These are phyloP conservation scores for Schizochytrium sp. DNA, from an alignment of 108 stramenopile species.

Conservation along the genomic window DNA sequence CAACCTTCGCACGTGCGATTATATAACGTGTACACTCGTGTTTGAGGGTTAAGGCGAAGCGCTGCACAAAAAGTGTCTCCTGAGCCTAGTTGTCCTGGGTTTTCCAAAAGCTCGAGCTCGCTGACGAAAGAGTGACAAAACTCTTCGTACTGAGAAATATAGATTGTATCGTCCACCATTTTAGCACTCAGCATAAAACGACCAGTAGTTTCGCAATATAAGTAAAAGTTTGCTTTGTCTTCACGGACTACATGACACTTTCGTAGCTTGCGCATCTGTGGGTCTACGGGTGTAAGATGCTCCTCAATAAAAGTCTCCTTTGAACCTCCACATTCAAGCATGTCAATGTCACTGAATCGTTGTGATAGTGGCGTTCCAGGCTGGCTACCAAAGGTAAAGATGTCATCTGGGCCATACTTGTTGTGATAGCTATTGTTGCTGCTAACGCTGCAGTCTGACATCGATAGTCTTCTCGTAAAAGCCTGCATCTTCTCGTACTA, in stretches of 20 bases:
- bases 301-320: conserved; percentile 24
- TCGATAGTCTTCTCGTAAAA: background rate
- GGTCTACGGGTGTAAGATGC: conserved; percentile 12
- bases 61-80: conserved; percentile 24
- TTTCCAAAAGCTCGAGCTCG: conserved; percentile 6
- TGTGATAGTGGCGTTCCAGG: conserved; percentile 18
- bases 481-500: background rate
- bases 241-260: conserved; percentile 38
- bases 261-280: conserved; percentile 4
- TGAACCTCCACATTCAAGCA: conserved; percentile 9
- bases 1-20: conserved; percentile 43
- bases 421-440: background rate
- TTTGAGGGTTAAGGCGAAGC: conserved; percentile 3
- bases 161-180: conserved; percentile 3
- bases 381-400: conserved; percentile 10
- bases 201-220: conserved; percentile 16
- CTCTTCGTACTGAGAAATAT: conserved; percentile 52
- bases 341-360: conserved; percentile 26
- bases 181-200: conserved; percentile 44
- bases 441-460: background rate
- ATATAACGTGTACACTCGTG: background rate
- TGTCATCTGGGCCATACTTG: background rate
- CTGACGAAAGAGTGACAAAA: background rate
- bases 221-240: conserved; percentile 37
- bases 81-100: background rate